phyloP scores from a whole-genome alignment of 495 filamentous ascomycete species.

The Pseudomonodictys pantanalensis region DNA sequence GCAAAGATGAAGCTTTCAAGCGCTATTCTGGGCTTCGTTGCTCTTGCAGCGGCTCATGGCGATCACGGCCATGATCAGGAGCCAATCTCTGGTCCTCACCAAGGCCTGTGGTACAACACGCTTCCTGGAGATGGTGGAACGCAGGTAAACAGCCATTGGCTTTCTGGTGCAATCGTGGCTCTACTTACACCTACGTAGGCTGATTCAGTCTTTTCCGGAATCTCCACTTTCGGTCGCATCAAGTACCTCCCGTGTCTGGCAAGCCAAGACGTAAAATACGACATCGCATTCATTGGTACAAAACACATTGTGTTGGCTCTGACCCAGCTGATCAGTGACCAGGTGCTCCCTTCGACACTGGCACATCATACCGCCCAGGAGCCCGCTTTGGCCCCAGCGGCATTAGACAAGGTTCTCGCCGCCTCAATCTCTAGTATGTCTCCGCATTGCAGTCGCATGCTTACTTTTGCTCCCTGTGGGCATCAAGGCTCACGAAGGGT shows the following conservation, averaged over 20 bases:
- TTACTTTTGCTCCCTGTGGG: constrained; percentile 25
- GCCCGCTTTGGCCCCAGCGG: constrained; percentile 79
- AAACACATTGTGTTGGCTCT: background rate
- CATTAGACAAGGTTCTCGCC: constrained; percentile 75
- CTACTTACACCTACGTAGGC: constrained; percentile 47
- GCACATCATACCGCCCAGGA: constrained; percentile 75
- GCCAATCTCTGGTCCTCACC: constrained; percentile 56
- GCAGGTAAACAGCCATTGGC: too few species aligned
- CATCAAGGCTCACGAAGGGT: constrained; percentile 53
- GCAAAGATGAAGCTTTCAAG: constrained; percentile 30
- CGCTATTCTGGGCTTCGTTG: constrained; percentile 37
- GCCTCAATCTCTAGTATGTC: constrained; percentile 65
- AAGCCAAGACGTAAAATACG: constrained; percentile 51
- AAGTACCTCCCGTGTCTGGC: constrained; percentile 76
- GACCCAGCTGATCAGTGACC: background rate
- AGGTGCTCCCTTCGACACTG: constrained; percentile 64
- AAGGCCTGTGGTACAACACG: constrained; percentile 62
- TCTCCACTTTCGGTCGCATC: constrained; percentile 66
- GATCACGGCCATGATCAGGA: constrained; percentile 51
- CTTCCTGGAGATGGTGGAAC: constrained; percentile 67
- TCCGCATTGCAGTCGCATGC: constrained; percentile 4
- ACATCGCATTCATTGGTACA: constrained; percentile 46
- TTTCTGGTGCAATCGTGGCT: too few species aligned
- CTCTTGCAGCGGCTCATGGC: constrained; percentile 49
- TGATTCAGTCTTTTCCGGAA: constrained; percentile 55